Evolutionary conservation across 2,329 filamentous ascomycete genomes (phyloP).

Genomic region (Geoglossum cookeanum): DNA sequence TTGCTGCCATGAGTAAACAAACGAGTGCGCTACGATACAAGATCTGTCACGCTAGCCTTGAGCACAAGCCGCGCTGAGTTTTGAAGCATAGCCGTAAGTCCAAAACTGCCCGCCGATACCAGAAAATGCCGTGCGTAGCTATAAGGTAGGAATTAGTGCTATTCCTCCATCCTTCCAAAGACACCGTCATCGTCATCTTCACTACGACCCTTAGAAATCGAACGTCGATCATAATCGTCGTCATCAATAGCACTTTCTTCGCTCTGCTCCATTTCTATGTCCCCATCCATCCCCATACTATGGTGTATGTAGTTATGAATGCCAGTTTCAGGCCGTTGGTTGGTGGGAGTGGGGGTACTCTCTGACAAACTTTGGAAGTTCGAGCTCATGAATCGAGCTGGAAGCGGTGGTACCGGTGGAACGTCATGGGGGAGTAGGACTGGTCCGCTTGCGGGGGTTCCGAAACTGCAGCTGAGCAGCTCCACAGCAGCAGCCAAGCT

Average conservation of each 20-base stretch:
- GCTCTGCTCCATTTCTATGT: constrained; percentile 30
- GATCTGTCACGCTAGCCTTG: neutral
- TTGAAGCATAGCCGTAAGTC: neutral
- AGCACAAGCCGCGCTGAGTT: neutral
- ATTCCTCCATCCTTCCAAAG: constrained; percentile 94
- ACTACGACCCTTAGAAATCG: constrained; percentile 38
- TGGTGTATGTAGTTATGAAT: neutral
- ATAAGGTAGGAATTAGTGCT: neutral
- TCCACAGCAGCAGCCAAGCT: constrained; percentile 82
- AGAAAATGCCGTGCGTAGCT: neutral
- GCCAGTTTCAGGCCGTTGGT: constrained; percentile 19
- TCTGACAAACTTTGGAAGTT: constrained; percentile 38
- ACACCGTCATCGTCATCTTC: constrained; percentile 91
- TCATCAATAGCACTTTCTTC: constrained; percentile 38
- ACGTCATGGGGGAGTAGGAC: constrained; percentile 48
- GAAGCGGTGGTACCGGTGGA: constrained; percentile 74
- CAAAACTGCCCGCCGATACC: neutral
- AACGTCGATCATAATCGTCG: constrained; percentile 39
- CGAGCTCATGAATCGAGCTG: constrained; percentile 52
- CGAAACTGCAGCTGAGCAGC: constrained; percentile 77
- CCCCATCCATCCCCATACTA: constrained; percentile 5
- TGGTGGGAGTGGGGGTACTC: constrained; percentile 18
- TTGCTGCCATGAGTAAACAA: neutral
- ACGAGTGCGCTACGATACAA: neutral
- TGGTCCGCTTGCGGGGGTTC: constrained; percentile 51